Conservation (phyloP, 1,284 basidiomycete species). For the Malassezia globosa region DNA sequence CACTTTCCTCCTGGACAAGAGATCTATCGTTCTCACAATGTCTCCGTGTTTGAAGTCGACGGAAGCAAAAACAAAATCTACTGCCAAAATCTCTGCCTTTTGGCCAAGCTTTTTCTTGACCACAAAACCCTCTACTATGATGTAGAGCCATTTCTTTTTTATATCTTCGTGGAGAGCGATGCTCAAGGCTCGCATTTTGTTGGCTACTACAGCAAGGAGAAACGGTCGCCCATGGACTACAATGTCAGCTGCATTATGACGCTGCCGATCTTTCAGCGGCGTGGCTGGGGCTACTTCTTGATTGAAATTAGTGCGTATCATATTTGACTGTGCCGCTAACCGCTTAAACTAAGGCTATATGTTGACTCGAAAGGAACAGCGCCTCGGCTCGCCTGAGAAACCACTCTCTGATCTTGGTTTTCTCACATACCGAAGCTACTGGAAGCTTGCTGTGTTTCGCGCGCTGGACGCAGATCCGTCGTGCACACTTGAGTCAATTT, state of each 20-base stretch:
- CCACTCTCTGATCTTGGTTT: constrained; percentile 89
- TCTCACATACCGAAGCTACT: constrained; percentile 85
- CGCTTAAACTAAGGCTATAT: constrained; percentile 64
- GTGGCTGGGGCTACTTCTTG: constrained; percentile 79
- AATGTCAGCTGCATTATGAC: constrained; percentile 99
- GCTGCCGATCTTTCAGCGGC: constrained; percentile 80
- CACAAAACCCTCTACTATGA: constrained; percentile 99
- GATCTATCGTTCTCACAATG: constrained; percentile 77
- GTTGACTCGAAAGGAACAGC: constrained; percentile 86
- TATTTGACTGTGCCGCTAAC: not conserved
- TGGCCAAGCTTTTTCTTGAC: constrained; percentile 98
- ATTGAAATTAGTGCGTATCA: constrained; percentile 74
- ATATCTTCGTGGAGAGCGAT: constrained; percentile 87
- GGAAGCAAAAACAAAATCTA: constrained; percentile 98
- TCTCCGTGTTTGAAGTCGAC: constrained; percentile 96
- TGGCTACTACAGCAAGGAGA: constrained; percentile 98
- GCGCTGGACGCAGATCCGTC: constrained; percentile 59
- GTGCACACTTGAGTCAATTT: constrained; percentile 71
- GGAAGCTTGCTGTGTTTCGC: constrained; percentile 80
- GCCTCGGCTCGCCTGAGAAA: constrained; percentile 95
- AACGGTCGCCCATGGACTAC: constrained; percentile 75
- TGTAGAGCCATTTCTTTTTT: constrained; percentile 97
- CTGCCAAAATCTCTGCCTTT: constrained; percentile 95
- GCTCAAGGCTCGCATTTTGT: constrained; percentile 84
- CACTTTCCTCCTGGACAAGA: constrained; percentile 95